These are phyloP conservation scores for Furcasterigmium furcatum DNA, from an alignment of 2,329 filamentous ascomycete species.

Conservation along the genomic window DNA sequence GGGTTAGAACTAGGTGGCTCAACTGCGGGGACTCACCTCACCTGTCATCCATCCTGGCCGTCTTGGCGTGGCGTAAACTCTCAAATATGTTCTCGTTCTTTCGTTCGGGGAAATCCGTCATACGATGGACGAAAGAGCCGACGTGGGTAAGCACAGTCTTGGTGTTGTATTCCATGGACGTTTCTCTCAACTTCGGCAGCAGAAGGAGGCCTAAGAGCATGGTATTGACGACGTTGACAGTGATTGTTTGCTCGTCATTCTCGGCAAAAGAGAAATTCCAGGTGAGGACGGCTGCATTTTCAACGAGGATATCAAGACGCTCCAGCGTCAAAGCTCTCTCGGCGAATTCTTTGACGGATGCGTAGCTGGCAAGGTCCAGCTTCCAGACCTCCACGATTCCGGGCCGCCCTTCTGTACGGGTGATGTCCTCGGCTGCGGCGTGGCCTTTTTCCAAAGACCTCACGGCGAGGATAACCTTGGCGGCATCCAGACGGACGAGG, in stretches of 20 bases:
- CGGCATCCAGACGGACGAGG: constrained; percentile 21
- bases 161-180: too few relatives aligned
- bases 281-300: constrained; percentile 36
- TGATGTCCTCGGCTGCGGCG: constrained; percentile 6
- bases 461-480: constrained; percentile 27
- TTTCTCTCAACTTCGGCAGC: constrained; percentile 14
- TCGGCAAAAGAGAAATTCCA: constrained; percentile 27
- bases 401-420: constrained; percentile 16
- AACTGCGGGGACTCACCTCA: too few relatives aligned
- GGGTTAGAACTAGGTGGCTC: too few relatives aligned
- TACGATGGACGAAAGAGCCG: too few relatives aligned
- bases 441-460: constrained; percentile 22
- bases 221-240: constrained; percentile 20
- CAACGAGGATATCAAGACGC: constrained; percentile 24
- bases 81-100: too few relatives aligned
- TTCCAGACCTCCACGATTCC: constrained; percentile 35
- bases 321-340: constrained; percentile 29
- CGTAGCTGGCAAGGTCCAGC: constrained; percentile 37
- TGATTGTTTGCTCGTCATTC: constrained; percentile 46
- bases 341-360: constrained; percentile 30
- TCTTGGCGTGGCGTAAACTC: too few relatives aligned
- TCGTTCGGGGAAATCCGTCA: too few relatives aligned
- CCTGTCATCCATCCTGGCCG: too few relatives aligned
- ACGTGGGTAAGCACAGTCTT: too few relatives aligned
- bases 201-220: constrained; percentile 17